Base-by-base conservation (phyloP, 192 early-diverging fungal species). In the Funneliformis mosseae region DNA sequence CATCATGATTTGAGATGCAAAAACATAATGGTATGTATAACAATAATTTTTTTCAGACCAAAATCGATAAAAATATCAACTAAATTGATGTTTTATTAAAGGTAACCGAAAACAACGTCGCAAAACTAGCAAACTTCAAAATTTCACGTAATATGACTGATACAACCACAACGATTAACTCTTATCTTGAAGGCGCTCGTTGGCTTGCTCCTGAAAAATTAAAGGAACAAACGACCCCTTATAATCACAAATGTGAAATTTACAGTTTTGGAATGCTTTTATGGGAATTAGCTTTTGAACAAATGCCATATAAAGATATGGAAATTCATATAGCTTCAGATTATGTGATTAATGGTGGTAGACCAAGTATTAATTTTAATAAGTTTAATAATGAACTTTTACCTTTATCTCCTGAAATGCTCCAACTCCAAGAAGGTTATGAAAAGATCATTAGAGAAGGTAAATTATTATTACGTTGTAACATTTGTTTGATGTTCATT, bases 191-290 rank as follows among this genome's bases (percentile, higher is more conserved):
- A 43, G 2, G 27, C 4, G 21, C 59, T 71, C 45, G 50, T 43
- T 79, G 78, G 78, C 21, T 79, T 42, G 43, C 78, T n/a, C 78
- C 78, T 10, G 78, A 79, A 43, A 79, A 79, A 50, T 33, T 79
- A 23, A 43, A 33, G 9, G 21, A 60, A 2, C 38, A 5, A n/a
- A 11, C 6, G 1, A 28, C 46, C 41, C 10, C n/a, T 0, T 71
- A 79, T 60, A 55, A 33, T 62, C n/a, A n/a, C 16, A 64, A 79
- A 79, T 79, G 78, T 79, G 78, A 79, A 70, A 60, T 79, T 23
- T 79, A 0, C 66, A 73, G 70, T 11, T 73, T 73, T n/a, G 70
- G 70, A 28, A 73, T 73, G 70, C 25, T 73, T 7, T 16, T 73
- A 27, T 73, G 70, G 70, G 70, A 73, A 27, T n/a, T 73, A 11